Evolutionary conservation across 768 basidiomycete species (phyloP).

Genomic region (Russula olivacea): DNA sequence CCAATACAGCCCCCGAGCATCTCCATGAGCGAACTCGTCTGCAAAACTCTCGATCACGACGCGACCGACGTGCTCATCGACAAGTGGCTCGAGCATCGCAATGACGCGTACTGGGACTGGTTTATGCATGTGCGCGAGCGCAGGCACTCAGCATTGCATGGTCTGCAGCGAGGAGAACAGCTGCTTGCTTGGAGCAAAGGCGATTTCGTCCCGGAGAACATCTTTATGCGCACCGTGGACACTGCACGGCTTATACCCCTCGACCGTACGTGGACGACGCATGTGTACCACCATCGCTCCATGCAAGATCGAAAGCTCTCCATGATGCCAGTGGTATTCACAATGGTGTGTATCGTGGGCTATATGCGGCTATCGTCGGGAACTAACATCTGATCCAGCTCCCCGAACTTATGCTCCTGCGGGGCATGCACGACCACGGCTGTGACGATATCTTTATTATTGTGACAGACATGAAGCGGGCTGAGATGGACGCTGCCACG

Average conservation of each 20-base stretch:
- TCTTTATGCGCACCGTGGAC: slow-evolving; percentile 74
- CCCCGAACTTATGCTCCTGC: slow-evolving; percentile 71
- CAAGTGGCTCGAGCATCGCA: slow-evolving; percentile 76
- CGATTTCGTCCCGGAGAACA: slow-evolving; percentile 71
- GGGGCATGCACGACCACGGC: slow-evolving; percentile 75
- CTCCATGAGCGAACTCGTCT: slow-evolving; percentile 72
- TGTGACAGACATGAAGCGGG: slow-evolving; percentile 70
- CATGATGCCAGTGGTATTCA: slow-evolving; percentile 78
- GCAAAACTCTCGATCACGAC: slow-evolving; percentile 71
- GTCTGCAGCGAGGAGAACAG: slow-evolving; percentile 37
- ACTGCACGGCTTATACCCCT: slow-evolving; percentile 73
- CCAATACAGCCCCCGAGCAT: slow-evolving; percentile 60
- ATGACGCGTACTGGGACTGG: slow-evolving; percentile 74
- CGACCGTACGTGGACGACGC: slow-evolving; percentile 77
- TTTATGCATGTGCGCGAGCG: slow-evolving; percentile 64
- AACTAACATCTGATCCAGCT: slow-evolving; percentile 38
- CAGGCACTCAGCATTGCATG: slow-evolving; percentile 48
- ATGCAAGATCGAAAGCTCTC: slow-evolving; percentile 66
- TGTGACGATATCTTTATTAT: slow-evolving; percentile 77
- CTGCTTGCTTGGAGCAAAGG: slow-evolving; percentile 55
- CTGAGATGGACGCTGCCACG: slow-evolving; percentile 76
- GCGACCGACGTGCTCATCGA: slow-evolving; percentile 74
- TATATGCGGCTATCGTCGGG: neutral
- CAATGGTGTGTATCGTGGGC: slow-evolving; percentile 49
- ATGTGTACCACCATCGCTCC: slow-evolving; percentile 71